Conservation (phyloP, 1,284 basidiomycete species). For the Ustilago xerochloae region DNA sequence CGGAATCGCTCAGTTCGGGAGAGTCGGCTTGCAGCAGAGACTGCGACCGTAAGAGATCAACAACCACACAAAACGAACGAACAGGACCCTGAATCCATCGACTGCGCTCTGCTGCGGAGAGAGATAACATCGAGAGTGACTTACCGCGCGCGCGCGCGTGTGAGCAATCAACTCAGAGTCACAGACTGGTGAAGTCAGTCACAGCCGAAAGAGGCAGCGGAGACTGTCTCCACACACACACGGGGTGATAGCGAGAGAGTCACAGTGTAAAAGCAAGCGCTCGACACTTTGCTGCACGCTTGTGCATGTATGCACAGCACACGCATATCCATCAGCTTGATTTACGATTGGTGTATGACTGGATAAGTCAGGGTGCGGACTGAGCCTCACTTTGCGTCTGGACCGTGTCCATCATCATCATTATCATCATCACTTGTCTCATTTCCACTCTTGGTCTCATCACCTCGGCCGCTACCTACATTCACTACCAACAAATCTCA, state of each 20-base stretch:
- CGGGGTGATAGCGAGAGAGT: not conserved
- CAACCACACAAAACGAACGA: too few species aligned
- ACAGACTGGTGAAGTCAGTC: not conserved
- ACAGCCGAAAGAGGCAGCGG: not conserved
- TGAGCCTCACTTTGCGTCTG: slow-evolving; percentile 9
- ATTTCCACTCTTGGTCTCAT: too few species aligned
- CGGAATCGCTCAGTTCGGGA: not conserved
- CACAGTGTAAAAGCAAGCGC: not conserved
- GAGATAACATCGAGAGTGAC: not conserved
- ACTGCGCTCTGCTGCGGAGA: not conserved
- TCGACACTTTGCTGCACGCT: not conserved
- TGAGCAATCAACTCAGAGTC: too few species aligned
- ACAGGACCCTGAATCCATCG: slow-evolving; percentile 13
- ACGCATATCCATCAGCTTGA: not conserved
- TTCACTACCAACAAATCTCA: too few species aligned
- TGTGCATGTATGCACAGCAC: slow-evolving; percentile 7
- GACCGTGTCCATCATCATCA: slow-evolving; percentile 1
- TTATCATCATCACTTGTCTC: too few species aligned
- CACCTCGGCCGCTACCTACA: too few species aligned
- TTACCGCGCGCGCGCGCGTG: slow-evolving; percentile 1
- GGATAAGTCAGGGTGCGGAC: not conserved
- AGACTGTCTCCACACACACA: not conserved
- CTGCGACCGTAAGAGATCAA: slow-evolving; percentile 14
- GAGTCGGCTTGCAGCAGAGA: not conserved
- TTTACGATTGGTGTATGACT: not conserved